Percentiles rank a stretch among this genome's conserved stretches.
phyloP scores from a whole-genome alignment of 2,329 filamentous ascomycete genomes.

The Aspergillaceae sp. region DNA sequence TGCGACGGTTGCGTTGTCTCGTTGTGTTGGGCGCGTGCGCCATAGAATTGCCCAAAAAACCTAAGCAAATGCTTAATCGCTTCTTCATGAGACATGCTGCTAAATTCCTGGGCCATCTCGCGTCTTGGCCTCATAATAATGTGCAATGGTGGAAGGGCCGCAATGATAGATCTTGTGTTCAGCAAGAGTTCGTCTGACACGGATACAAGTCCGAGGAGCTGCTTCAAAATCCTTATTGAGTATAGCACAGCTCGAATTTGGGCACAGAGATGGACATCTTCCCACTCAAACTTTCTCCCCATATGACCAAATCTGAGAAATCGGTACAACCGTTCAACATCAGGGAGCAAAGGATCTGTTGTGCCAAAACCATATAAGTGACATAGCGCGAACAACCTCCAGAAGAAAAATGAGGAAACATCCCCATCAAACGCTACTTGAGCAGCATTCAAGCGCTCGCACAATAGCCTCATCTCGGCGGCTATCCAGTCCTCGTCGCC shows the following conservation, averaged over 20 bases:
- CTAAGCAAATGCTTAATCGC: not conserved
- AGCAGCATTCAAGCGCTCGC: slow-evolving; percentile 15
- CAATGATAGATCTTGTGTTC: slow-evolving; percentile 14
- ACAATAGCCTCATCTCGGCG: slow-evolving; percentile 12
- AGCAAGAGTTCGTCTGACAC: slow-evolving; percentile 4
- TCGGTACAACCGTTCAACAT: slow-evolving; percentile 11
- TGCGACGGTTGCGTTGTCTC: not conserved
- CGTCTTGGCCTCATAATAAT: slow-evolving; percentile 19
- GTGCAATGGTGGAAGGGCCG: slow-evolving; percentile 20
- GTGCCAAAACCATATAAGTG: slow-evolving; percentile 18
- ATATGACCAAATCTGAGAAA: slow-evolving; percentile 24
- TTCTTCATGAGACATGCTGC: not conserved
- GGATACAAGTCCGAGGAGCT: slow-evolving; percentile 39
- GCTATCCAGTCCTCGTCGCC: slow-evolving; percentile 11
- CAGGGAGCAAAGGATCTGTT: slow-evolving; percentile 8
- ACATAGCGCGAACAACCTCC: slow-evolving; percentile 28
- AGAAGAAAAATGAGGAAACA: slow-evolving; percentile 14
- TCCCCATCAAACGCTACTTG: slow-evolving; percentile 6
- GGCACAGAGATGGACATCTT: slow-evolving; percentile 52
- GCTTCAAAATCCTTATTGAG: slow-evolving; percentile 52
- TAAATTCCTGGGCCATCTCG: slow-evolving; percentile 11
- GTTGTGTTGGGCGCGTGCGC: not conserved
- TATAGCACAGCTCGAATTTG: slow-evolving; percentile 55
- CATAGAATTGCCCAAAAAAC: not conserved
- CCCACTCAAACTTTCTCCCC: slow-evolving; percentile 43